Evolutionary conservation across 148 eudicot genomes (phyloP).

Genomic region (Suaeda aralocaspica): DNA sequence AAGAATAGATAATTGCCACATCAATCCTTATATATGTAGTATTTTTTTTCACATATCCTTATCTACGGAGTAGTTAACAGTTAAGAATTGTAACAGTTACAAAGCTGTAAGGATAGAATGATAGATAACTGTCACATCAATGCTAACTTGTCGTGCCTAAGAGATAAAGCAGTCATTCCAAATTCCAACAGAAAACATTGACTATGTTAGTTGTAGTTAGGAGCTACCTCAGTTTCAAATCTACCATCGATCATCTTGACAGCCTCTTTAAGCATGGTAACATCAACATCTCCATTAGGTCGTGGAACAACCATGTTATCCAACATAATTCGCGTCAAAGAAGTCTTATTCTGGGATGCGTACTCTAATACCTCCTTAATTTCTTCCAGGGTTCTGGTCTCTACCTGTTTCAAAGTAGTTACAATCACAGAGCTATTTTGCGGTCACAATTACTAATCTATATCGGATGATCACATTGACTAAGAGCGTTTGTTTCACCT

Average conservation of each 20-base stretch:
- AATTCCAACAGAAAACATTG: not conserved
- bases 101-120: not conserved
- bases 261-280: constrained; percentile 89
- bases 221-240: constrained; percentile 86
- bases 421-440: not conserved
- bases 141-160: not conserved
- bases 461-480: not conserved
- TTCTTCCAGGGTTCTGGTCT: constrained; percentile 89
- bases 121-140: not conserved
- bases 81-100: not conserved
- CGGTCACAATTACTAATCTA: too few relatives aligned
- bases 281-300: constrained; percentile 70
- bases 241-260: constrained; percentile 60
- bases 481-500: not conserved
- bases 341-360: constrained; percentile 61
- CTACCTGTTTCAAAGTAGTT: constrained; percentile 45
- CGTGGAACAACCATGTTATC: constrained; percentile 91
- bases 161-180: not conserved
- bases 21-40: too few relatives aligned
- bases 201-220: not conserved
- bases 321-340: constrained; percentile 81
- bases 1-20: too few relatives aligned
- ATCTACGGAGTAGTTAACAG: too few relatives aligned
- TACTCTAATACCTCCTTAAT: constrained; percentile 71
- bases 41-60: too few relatives aligned